A percentile compares a stretch with the other conserved stretches of the same genome.
Evolutionary conservation across 805 yeast species (phyloP).

Genomic region (Lipomyces sp.): DNA sequence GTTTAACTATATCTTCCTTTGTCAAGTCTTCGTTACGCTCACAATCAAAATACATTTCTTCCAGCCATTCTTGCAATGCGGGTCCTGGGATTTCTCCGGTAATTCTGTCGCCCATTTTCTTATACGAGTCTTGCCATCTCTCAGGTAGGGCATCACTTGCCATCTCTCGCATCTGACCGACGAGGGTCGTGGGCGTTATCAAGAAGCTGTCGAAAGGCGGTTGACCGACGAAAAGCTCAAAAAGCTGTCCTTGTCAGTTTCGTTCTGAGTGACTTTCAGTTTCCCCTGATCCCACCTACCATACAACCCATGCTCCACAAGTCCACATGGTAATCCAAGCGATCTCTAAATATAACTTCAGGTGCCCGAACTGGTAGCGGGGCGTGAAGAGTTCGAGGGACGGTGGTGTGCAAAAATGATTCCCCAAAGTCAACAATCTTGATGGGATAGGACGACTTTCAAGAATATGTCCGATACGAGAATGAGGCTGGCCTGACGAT

Average conservation of each 20-base stretch:
- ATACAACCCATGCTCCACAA: constrained; percentile 2
- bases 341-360: background rate
- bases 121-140: background rate
- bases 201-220: background rate
- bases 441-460: background rate
- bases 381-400: background rate
- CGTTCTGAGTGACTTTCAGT: background rate
- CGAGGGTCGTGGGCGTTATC: background rate
- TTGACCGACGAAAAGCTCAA: background rate
- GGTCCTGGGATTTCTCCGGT: background rate
- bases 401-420: background rate
- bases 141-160: background rate
- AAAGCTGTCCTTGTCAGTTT: background rate
- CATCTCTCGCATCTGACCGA: background rate
- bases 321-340: constrained; percentile 2
- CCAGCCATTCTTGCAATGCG: background rate
- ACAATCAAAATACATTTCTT: background rate
- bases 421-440: background rate
- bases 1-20: background rate
- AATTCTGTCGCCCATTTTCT: background rate
- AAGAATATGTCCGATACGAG: background rate
- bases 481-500: background rate
- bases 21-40: background rate
- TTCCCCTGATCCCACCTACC: background rate
- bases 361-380: constrained; percentile 1